These are phyloP conservation scores for Sarocladium oryzae DNA, from an alignment of 2,329 filamentous ascomycete genomes.

Conservation along the genomic window DNA sequence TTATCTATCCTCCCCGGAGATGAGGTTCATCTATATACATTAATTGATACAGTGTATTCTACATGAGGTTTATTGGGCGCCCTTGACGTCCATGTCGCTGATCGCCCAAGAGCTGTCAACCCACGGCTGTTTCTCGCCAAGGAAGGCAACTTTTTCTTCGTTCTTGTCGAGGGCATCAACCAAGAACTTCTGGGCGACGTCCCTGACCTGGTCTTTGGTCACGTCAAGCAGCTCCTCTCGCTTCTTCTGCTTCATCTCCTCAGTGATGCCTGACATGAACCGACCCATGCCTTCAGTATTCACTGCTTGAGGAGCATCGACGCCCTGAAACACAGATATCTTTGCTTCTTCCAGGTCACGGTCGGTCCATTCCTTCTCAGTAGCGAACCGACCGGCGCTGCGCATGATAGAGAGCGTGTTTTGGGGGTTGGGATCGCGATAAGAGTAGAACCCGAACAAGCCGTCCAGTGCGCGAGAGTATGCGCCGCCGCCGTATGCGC, in stretches of 20 bases:
- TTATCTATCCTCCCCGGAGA: constrained; percentile 2
- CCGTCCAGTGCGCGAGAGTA: constrained; percentile 75
- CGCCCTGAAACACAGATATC: constrained; percentile 83
- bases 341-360: constrained; percentile 94
- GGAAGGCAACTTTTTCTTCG: constrained; percentile 60
- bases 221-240: constrained; percentile 84
- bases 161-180: constrained; percentile 57
- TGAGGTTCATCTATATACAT: constrained; percentile 7
- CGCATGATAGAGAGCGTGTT: constrained; percentile 84
- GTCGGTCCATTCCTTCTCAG: constrained; percentile 72
- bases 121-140: constrained; percentile 81
- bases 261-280: constrained; percentile 78
- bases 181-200: constrained; percentile 75
- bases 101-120: constrained; percentile 67
- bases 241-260: constrained; percentile 82
- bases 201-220: constrained; percentile 68
- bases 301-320: constrained; percentile 84
- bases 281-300: constrained; percentile 80
- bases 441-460: constrained; percentile 90
- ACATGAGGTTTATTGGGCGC: constrained; percentile 23
- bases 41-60: constrained; percentile 9
- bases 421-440: constrained; percentile 89
- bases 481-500: constrained; percentile 89
- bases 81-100: constrained; percentile 64
- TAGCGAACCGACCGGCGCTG: constrained; percentile 75